These are phyloP conservation scores for Lactifluus pinguis DNA, from an alignment of 768 basidiomycete species.

Conservation along the genomic window DNA sequence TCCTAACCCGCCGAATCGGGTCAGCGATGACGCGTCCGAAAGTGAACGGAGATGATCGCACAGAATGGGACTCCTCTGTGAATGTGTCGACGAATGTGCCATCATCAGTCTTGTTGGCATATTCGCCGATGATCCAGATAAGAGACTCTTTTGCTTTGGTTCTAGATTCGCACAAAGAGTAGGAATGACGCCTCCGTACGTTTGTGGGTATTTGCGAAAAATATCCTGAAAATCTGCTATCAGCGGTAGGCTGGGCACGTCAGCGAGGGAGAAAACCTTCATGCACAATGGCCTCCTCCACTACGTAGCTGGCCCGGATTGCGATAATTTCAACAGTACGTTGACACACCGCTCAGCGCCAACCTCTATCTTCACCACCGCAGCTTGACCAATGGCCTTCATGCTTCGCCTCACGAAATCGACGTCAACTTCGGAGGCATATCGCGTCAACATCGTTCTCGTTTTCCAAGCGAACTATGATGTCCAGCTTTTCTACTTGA, in stretches of 20 bases:
- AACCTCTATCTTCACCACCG: slow-evolving; percentile 79
- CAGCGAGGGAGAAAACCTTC: slow-evolving; percentile 52
- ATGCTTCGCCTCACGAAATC: slow-evolving; percentile 95
- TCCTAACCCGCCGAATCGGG: slow-evolving; percentile 6
- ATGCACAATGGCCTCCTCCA: slow-evolving; percentile 96
- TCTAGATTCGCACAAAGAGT: slow-evolving; percentile 91
- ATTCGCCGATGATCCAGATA: too few relatives aligned
- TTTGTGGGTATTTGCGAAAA: slow-evolving; percentile 93
- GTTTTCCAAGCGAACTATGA: slow-evolving; percentile 89
- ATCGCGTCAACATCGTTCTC: slow-evolving; percentile 92
- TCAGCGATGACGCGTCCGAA: neutral
- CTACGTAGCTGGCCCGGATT: slow-evolving; percentile 92
- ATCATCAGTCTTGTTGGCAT: too few relatives aligned
- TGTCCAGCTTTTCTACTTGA: slow-evolving; percentile 97
- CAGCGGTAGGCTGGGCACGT: neutral
- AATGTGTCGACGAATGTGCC: slow-evolving; percentile 92
- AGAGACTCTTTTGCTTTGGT: slow-evolving; percentile 38
- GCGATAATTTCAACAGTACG: slow-evolving; percentile 88
- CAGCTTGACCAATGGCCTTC: slow-evolving; percentile 92
- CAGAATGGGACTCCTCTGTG: slow-evolving; percentile 81
- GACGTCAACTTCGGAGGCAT: slow-evolving; percentile 95
- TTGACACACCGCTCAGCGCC: slow-evolving; percentile 89
- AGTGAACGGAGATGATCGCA: slow-evolving; percentile 29
- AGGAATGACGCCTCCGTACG: slow-evolving; percentile 95
- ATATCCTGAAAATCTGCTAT: slow-evolving; percentile 58